phyloP scores from a whole-genome alignment of 441 rosid species.

The Viola pubescens region DNA sequence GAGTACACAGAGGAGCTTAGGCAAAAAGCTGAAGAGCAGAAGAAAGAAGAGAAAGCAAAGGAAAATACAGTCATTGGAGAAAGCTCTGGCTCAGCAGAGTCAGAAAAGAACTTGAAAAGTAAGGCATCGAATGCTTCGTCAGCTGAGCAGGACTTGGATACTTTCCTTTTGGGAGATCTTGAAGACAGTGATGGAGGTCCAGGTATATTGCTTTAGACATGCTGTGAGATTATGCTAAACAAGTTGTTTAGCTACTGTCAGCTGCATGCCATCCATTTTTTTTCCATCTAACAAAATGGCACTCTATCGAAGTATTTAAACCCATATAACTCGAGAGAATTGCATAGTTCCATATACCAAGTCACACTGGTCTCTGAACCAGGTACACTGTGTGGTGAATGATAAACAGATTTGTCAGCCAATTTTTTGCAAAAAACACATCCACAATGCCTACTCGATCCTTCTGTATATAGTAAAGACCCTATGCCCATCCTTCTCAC shows the following conservation, averaged over 20 bases:
- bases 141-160: slow-evolving; percentile 53
- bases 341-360: no score
- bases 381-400: neutral
- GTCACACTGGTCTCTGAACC: neutral
- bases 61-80: slow-evolving; percentile 24
- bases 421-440: no score
- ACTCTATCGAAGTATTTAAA: neutral
- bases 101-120: slow-evolving; percentile 26
- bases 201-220: slow-evolving; percentile 27
- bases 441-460: no score
- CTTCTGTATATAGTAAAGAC: no score
- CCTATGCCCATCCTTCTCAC: no score
- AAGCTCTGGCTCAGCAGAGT: slow-evolving; percentile 20
- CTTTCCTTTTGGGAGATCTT: slow-evolving; percentile 54
- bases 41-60: slow-evolving; percentile 21
- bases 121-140: slow-evolving; percentile 31
- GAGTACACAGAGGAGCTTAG: slow-evolving; percentile 37
- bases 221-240: neutral
- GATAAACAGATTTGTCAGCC: neutral
- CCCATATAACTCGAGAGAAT: neutral
- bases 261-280: neutral
- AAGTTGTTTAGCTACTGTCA: neutral
- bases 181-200: slow-evolving; percentile 54
- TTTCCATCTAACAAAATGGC: neutral
- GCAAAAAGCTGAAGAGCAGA: slow-evolving; percentile 30